Evolutionary conservation across 768 basidiomycete genomes (phyloP).

Genomic region (Lentinula guzmanii): DNA sequence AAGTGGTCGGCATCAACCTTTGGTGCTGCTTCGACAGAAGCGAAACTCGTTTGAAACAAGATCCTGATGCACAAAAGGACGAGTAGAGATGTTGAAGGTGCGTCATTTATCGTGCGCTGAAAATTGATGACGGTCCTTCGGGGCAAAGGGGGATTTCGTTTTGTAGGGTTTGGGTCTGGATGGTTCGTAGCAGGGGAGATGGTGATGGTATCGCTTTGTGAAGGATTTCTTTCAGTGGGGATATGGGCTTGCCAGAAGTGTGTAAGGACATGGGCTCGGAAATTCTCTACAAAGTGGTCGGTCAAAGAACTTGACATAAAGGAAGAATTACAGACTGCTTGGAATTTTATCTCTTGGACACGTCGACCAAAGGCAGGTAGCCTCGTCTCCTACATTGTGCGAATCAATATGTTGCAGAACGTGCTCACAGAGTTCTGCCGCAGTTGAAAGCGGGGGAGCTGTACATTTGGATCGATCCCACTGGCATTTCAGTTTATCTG

Average conservation of each 20-base stretch:
- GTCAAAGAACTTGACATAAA: not conserved
- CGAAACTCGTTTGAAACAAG: conserved; percentile 76
- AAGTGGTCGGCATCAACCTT: conserved; percentile 80
- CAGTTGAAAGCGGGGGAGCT: conserved; percentile 38
- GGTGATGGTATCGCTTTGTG: conserved; percentile 71
- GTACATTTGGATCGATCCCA: conserved; percentile 66
- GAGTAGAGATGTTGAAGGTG: conserved; percentile 70
- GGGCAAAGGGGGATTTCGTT: conserved; percentile 66
- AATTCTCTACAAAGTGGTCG: conserved; percentile 8
- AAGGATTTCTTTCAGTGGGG: conserved; percentile 48
- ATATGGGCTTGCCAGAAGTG: conserved; percentile 61
- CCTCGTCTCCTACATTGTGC: conserved; percentile 35
- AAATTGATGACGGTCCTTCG: conserved; percentile 56
- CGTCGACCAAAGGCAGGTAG: conserved; percentile 66
- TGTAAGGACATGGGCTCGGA: conserved; percentile 69
- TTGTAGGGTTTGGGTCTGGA: conserved; percentile 58
- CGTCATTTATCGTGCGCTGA: conserved; percentile 52
- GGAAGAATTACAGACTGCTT: conserved; percentile 22
- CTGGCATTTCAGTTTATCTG: conserved; percentile 66
- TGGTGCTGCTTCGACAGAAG: conserved; percentile 59
- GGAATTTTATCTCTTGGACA: conserved; percentile 46
- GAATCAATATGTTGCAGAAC: conserved; percentile 48
- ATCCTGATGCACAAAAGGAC: conserved; percentile 80
- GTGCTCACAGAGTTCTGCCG: conserved; percentile 71
- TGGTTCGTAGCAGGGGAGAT: conserved; percentile 53